Percentiles rank a stretch among this genome's conserved stretches.
Conservation (phyloP, 192 early-diverging fungal genomes). For the Neocallimastix lanati region DNA sequence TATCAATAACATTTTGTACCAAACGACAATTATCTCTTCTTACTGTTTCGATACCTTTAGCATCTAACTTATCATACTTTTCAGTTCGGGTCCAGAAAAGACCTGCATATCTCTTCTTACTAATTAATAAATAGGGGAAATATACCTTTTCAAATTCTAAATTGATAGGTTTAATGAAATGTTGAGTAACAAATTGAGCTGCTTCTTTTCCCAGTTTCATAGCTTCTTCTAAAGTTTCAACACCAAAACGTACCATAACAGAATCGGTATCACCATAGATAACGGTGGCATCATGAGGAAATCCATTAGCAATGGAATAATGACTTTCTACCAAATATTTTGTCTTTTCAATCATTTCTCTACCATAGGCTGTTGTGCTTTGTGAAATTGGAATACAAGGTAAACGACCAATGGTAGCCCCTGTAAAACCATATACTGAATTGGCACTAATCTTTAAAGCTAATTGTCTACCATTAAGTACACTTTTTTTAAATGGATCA, state of each 20-base stretch:
- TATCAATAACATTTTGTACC: slow-evolving; percentile 81
- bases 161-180: slow-evolving; percentile 85
- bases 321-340: slow-evolving; percentile 62
- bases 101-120: slow-evolving; percentile 96
- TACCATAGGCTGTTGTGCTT: slow-evolving; percentile 82
- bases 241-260: slow-evolving; percentile 97
- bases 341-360: slow-evolving; percentile 87
- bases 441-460: slow-evolving; percentile 92
- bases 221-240: slow-evolving; percentile 49
- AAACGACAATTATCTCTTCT: slow-evolving; percentile 88
- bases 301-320: slow-evolving; percentile 73
- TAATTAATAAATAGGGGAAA: slow-evolving; percentile 90
- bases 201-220: slow-evolving; percentile 76
- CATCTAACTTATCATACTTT: slow-evolving; percentile 89
- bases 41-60: slow-evolving; percentile 97
- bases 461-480: slow-evolving; percentile 88
- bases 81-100: slow-evolving; percentile 90
- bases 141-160: slow-evolving; percentile 99
- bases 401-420: slow-evolving; percentile 76
- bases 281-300: slow-evolving; percentile 67
- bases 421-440: slow-evolving; percentile 94
- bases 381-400: slow-evolving; percentile 87
- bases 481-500: slow-evolving; percentile 83
- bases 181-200: slow-evolving; percentile 61
- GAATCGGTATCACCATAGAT: slow-evolving; percentile 99